These are phyloP conservation scores for Xylaria sp. DNA, from an alignment of 495 filamentous ascomycete species.

Conservation along the genomic window DNA sequence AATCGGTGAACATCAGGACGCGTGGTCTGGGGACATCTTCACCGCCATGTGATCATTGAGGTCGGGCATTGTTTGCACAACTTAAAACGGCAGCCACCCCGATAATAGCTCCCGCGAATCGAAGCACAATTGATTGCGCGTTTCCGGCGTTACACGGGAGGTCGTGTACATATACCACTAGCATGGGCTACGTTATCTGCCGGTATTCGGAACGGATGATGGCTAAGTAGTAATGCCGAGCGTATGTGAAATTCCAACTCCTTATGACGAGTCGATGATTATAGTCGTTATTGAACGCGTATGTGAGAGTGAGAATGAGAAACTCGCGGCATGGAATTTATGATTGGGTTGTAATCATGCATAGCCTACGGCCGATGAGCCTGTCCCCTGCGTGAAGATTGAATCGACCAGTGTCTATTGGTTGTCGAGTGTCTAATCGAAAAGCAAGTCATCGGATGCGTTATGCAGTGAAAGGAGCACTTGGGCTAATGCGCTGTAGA, in stretches of 20 bases:
- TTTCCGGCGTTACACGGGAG: constrained; percentile 26
- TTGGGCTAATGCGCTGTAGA: neutral
- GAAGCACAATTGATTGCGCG: constrained; percentile 20
- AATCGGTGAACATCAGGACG: neutral
- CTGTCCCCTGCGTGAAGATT: neutral
- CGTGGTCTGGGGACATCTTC: constrained; percentile 2
- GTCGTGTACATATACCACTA: constrained; percentile 20
- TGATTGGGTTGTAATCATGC: neutral
- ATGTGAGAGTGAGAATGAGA: neutral
- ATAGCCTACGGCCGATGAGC: neutral
- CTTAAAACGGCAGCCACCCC: neutral
- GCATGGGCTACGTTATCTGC: neutral
- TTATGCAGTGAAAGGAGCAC: neutral
- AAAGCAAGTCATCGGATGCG: constrained; percentile 6
- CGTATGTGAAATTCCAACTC: neutral
- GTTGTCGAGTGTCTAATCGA: neutral
- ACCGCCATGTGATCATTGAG: constrained; percentile 11
- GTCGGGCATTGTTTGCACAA: constrained; percentile 16
- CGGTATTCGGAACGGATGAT: neutral
- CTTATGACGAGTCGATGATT: neutral
- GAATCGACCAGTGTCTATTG: neutral
- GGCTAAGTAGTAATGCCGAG: neutral
- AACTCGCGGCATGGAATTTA: neutral
- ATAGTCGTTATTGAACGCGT: neutral
- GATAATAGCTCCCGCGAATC: constrained; percentile 1